These are phyloP conservation scores for Talaromyces trachyspermus DNA, from an alignment of 495 filamentous ascomycete species.

Conservation along the genomic window DNA sequence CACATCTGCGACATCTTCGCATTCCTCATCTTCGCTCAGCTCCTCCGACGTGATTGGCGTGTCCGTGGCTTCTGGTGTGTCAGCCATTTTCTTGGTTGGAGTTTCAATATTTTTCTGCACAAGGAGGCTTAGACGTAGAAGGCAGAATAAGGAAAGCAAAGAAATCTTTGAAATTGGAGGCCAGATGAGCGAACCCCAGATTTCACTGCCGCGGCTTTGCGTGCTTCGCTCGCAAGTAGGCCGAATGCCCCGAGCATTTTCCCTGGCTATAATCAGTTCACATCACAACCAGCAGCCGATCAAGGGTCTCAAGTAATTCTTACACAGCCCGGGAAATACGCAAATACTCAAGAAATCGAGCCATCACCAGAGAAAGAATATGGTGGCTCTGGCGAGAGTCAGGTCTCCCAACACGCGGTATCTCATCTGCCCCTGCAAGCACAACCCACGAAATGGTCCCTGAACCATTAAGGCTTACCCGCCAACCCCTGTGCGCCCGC, in stretches of 20 bases:
- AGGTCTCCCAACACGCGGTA: slow-evolving; percentile 28
- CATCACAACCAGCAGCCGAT: slow-evolving; percentile 9
- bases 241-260: too few species aligned
- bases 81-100: slow-evolving; percentile 32
- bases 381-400: slow-evolving; percentile 18
- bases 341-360: slow-evolving; percentile 17
- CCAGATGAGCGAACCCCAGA: slow-evolving; percentile 34
- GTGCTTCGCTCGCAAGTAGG: too few species aligned
- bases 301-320: slow-evolving; percentile 1
- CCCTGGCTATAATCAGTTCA: slow-evolving; percentile 9
- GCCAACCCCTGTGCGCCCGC: slow-evolving; percentile 18
- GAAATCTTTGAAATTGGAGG: slow-evolving; percentile 39
- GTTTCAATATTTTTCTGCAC: slow-evolving; percentile 30
- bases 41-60: slow-evolving; percentile 34
- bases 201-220: slow-evolving; percentile 22
- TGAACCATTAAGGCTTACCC: slow-evolving; percentile 30
- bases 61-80: slow-evolving; percentile 33
- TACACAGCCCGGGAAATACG: neutral
- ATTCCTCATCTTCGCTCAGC: slow-evolving; percentile 17
- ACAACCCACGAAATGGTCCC: slow-evolving; percentile 22
- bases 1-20: slow-evolving; percentile 7
- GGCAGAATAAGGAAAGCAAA: slow-evolving; percentile 12
- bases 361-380: slow-evolving; percentile 26
- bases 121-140: slow-evolving; percentile 23
- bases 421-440: slow-evolving; percentile 26